A percentile compares a stretch with the other conserved stretches of the same genome.
phyloP scores from a whole-genome alignment of 192 early-diverging fungal species.

The Backusella morwellensis region DNA sequence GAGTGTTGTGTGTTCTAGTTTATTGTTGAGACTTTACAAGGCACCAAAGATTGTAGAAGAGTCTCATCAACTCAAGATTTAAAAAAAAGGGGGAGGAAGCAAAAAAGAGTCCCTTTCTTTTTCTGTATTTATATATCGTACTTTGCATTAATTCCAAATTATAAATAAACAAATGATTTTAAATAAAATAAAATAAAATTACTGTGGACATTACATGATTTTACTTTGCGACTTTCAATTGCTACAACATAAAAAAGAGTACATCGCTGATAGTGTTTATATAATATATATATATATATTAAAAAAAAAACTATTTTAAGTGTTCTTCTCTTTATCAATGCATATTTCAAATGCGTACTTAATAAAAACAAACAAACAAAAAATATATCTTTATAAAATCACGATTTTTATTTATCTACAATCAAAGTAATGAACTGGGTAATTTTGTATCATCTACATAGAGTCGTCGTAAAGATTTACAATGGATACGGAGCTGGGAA shows the following conservation, averaged over 20 bases:
- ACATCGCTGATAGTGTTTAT: too few relatives aligned
- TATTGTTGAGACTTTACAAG: slow-evolving; percentile 50
- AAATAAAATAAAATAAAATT: too few relatives aligned
- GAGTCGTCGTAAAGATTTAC: background rate
- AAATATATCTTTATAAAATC: background rate
- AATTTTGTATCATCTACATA: background rate
- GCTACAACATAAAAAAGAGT: too few relatives aligned
- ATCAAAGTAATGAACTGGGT: background rate
- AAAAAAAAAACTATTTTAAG: too few relatives aligned
- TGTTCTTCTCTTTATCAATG: too few relatives aligned
- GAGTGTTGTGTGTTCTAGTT: slow-evolving; percentile 79
- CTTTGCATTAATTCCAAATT: background rate
- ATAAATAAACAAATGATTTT: background rate
- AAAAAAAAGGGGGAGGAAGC: background rate
- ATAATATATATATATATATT: too few relatives aligned
- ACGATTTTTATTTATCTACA: background rate
- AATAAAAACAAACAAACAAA: background rate
- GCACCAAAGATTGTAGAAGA: slow-evolving; percentile 17
- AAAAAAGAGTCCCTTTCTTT: background rate
- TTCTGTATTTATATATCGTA: background rate
- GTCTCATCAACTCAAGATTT: slow-evolving; percentile 4
- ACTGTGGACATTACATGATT: too few relatives aligned
- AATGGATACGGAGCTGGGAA: background rate
- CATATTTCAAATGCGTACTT: too few relatives aligned
- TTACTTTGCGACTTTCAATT: too few relatives aligned